phyloP scores from a whole-genome alignment of 169 alveolate genomes.

The Toxoplasma gondii region DNA sequence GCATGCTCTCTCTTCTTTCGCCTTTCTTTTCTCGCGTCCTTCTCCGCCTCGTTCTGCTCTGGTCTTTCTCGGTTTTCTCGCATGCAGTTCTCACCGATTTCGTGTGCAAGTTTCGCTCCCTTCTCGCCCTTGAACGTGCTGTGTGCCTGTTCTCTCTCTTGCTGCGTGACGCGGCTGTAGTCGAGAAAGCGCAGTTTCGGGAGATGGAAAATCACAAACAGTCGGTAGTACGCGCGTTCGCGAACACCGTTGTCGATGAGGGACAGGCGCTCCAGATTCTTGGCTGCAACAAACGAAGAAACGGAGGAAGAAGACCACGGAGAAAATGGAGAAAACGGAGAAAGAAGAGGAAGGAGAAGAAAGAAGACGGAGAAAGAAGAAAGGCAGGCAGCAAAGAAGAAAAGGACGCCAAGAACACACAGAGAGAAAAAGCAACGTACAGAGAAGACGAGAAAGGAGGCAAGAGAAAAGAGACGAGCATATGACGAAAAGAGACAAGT shows the following conservation, averaged over 20 bases:
- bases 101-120: conserved; percentile 42
- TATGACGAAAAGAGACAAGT: too few relatives aligned
- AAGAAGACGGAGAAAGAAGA: not conserved
- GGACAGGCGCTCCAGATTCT: conserved; percentile 72
- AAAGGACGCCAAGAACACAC: too few relatives aligned
- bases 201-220: conserved; percentile 73
- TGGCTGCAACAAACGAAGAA: conserved; percentile 51
- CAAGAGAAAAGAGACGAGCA: too few relatives aligned
- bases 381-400: too few relatives aligned
- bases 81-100: conserved; percentile 44
- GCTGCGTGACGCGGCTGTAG: conserved; percentile 75
- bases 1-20: not conserved
- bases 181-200: conserved; percentile 81
- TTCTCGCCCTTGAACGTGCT: conserved; percentile 68
- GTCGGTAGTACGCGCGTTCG: conserved; percentile 77
- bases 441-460: too few relatives aligned
- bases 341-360: not conserved
- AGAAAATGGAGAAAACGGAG: not conserved
- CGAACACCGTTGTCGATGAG: conserved; percentile 75
- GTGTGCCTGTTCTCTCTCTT: conserved; percentile 76
- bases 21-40: not conserved
- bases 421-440: too few relatives aligned
- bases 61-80: not conserved
- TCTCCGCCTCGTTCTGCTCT: not conserved
- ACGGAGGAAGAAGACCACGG: not conserved